A percentile compares a stretch with the other conserved stretches of the same genome.
Evolutionary conservation across 2,329 filamentous ascomycete genomes (phyloP).

Genomic region (Trichophaea hybrida): DNA sequence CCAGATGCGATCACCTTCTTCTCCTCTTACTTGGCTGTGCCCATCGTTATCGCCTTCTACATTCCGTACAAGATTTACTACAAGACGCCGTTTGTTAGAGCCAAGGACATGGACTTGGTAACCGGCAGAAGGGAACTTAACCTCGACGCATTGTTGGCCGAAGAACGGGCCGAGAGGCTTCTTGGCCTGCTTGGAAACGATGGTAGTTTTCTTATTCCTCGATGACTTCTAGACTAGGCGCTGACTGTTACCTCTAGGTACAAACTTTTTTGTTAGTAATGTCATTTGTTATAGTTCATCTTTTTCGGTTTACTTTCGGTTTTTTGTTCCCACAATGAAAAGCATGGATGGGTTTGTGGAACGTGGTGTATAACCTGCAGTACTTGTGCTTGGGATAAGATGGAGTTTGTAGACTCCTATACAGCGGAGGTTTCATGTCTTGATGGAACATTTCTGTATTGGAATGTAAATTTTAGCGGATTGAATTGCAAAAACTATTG

Average conservation of each 20-base stretch:
- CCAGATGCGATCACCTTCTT: constrained; percentile 55
- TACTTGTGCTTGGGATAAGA: not conserved
- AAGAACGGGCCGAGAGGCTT: constrained; percentile 61
- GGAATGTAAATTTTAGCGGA: not conserved
- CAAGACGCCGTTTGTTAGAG: constrained; percentile 50
- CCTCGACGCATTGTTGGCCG: constrained; percentile 58
- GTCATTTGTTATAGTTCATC: not conserved
- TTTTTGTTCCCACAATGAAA: not conserved
- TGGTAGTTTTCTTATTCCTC: constrained; percentile 36
- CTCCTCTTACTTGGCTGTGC: constrained; percentile 53
- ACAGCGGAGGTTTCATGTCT: not conserved
- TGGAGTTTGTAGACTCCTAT: not conserved
- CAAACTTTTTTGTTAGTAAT: constrained; percentile 18
- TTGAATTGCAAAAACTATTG: not conserved
- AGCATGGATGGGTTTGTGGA: not conserved
- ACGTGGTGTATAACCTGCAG: no score
- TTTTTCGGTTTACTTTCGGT: not conserved
- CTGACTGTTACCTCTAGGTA: constrained; percentile 15
- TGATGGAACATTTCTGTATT: not conserved
- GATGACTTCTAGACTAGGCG: not conserved
- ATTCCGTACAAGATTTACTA: constrained; percentile 61
- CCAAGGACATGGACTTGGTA: constrained; percentile 68
- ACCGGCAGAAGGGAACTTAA: constrained; percentile 79
- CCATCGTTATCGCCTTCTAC: constrained; percentile 55
- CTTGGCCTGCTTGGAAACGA: constrained; percentile 65